Evolutionary conservation across 2,329 filamentous ascomycete genomes (phyloP).

Genomic region (Nothomitra cinnamomea): DNA sequence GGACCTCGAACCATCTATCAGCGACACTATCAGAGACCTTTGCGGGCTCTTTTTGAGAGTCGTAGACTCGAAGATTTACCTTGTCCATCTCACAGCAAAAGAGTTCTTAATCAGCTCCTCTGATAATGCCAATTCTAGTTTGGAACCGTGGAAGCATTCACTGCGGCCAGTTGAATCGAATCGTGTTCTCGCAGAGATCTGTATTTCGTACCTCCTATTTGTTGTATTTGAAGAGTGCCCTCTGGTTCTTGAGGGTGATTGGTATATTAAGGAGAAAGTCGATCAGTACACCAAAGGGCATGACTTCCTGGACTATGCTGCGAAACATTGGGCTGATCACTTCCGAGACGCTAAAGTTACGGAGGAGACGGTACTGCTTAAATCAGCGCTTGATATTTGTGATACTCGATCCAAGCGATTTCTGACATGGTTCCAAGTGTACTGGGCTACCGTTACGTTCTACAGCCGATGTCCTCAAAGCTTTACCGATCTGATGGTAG

Average conservation of each 20-base stretch:
- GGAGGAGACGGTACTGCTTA: not conserved
- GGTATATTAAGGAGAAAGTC: not conserved
- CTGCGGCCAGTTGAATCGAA: conserved; percentile 10
- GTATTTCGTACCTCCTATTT: not conserved
- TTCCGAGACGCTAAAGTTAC: not conserved
- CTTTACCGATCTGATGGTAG: not conserved
- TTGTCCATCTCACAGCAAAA: no score
- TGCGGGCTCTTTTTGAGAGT: no score
- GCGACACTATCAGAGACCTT: no score
- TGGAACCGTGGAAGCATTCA: conserved; percentile 5
- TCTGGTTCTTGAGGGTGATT: not conserved
- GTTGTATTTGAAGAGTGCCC: not conserved
- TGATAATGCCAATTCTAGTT: no score
- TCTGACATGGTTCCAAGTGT: not conserved
- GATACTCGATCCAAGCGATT: not conserved
- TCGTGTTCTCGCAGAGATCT: conserved; percentile 5
- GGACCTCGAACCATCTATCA: not conserved
- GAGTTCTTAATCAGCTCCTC: no score
- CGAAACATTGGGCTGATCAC: conserved; percentile 2
- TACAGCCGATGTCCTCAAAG: not conserved
- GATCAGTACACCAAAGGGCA: not conserved
- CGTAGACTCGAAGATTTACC: no score
- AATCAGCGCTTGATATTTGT: not conserved
- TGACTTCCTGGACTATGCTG: conserved; percentile 2
- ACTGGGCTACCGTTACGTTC: conserved; percentile 21